phyloP scores from a whole-genome alignment of 139 green algal species.

The Parachlorella kessleri region DNA sequence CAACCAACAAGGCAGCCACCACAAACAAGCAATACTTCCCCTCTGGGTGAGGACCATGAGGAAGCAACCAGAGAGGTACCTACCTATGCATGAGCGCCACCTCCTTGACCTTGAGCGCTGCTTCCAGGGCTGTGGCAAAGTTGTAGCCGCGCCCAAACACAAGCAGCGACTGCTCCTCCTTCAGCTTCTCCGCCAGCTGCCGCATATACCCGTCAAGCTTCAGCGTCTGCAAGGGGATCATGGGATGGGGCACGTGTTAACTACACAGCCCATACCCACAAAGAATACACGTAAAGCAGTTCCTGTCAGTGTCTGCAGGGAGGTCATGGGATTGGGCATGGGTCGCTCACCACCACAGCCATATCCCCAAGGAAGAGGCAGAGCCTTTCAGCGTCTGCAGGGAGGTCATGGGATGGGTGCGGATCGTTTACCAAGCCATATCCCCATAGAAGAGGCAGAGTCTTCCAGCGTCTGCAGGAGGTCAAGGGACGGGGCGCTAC shows the following conservation, averaged over 20 bases:
- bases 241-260: no score
- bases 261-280: no score
- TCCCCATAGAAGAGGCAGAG: no score
- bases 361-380: no score
- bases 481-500: no score
- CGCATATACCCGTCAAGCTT: constrained; percentile 79
- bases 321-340: constrained; percentile 11
- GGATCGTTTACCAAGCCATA: background rate
- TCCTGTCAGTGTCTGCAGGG: no score
- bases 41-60: no score
- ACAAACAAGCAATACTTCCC: background rate
- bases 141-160: constrained; percentile 95
- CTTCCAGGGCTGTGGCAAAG: constrained; percentile 96
- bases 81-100: constrained; percentile 43
- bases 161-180: constrained; percentile 78
- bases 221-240: constrained; percentile 48
- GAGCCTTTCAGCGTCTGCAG: background rate
- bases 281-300: no score
- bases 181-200: constrained; percentile 81
- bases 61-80: no score
- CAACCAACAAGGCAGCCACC: no score
- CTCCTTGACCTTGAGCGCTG: constrained; percentile 82
- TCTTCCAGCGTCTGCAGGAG: no score
- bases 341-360: background rate
- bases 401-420: constrained; percentile 15